These are phyloP conservation scores for Boletellus sp. DNA, from an alignment of 768 basidiomycete species.

Conservation along the genomic window DNA sequence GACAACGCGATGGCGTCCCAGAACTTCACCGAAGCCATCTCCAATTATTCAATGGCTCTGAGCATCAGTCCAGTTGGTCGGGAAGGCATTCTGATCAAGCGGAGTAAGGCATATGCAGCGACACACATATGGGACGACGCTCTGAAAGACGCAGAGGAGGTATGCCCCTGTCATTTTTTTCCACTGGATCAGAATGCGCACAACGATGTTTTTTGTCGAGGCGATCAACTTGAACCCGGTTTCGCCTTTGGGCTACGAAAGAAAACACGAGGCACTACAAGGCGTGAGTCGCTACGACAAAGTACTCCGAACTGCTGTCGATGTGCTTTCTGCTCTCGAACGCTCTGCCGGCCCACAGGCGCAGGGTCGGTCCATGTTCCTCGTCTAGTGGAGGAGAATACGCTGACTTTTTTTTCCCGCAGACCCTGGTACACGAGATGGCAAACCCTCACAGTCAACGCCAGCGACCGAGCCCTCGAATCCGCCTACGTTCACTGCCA, in stretches of 20 bases:
- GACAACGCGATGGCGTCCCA: not conserved
- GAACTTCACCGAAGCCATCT: constrained; percentile 2
- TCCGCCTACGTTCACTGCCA: not conserved
- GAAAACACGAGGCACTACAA: not conserved
- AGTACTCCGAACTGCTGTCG: not conserved
- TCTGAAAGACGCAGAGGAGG: constrained; percentile 4
- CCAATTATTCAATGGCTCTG: not conserved
- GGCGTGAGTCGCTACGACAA: constrained; percentile 15
- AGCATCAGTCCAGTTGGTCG: not conserved
- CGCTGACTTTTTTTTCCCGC: not conserved
- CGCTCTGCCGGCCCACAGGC: not conserved
- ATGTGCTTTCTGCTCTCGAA: not conserved
- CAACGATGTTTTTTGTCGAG: not conserved
- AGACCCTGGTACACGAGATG: not conserved
- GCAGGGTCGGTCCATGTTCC: not conserved
- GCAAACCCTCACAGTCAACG: not conserved
- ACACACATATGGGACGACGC: not conserved
- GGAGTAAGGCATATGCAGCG: not conserved
- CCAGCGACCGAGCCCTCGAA: not conserved
- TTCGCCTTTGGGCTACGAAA: constrained; percentile 1
- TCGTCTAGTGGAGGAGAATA: too few species aligned
- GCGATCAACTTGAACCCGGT: not conserved
- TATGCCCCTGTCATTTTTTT: not conserved
- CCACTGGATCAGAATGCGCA: not conserved
- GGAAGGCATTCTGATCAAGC: constrained; percentile 3